phyloP scores from a whole-genome alignment of 306 rosid genomes.

The Canavalia gladiata region DNA sequence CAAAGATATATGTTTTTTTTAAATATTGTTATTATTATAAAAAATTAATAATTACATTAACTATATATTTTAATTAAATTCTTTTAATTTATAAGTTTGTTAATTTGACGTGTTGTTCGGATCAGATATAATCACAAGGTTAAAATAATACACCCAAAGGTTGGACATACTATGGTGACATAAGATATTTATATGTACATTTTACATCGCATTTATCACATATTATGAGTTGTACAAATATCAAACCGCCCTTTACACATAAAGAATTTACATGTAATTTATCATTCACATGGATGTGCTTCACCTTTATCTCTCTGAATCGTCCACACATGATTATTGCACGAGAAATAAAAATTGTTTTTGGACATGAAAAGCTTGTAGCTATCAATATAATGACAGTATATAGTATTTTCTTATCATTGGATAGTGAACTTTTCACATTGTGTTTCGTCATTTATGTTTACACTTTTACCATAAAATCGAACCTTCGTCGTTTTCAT shows the following conservation, averaged over 20 bases:
- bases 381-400: not conserved
- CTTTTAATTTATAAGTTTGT: not conserved
- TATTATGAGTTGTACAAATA: not conserved
- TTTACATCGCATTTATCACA: not conserved
- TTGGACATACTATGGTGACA: not conserved
- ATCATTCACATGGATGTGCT: slow-evolving; percentile 20
- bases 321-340: not conserved
- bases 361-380: not conserved
- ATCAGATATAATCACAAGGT: no score
- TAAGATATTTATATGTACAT: not conserved
- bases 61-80: no score
- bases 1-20: no score
- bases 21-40: no score
- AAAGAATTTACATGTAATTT: not conserved
- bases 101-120: not conserved
- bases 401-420: not conserved
- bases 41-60: no score
- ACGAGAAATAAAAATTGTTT: not conserved
- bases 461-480: not conserved
- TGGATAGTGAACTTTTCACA: not conserved
- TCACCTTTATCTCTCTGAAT: not conserved
- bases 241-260: not conserved
- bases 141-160: not conserved
- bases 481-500: not conserved
- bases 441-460: not conserved